A percentile compares a stretch with the other conserved stretches of the same genome.
phyloP scores from a whole-genome alignment of 78 protist species.

The Blattamonas nauphoetae region DNA sequence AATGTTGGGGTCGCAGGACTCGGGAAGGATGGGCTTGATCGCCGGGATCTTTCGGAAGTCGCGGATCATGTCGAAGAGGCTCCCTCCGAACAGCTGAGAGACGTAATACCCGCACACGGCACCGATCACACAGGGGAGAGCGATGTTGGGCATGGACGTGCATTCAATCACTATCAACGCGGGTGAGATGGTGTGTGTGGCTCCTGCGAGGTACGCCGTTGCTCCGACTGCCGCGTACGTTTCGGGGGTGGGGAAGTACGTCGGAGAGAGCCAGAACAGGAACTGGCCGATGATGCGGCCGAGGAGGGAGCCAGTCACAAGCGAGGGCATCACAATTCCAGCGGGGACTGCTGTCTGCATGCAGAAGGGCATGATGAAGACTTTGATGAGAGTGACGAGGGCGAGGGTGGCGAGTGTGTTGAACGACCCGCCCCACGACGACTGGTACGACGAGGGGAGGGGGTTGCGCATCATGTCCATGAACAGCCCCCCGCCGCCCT shows the following conservation, averaged over 20 bases:
- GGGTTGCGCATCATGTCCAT: not conserved
- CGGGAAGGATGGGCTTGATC: not conserved
- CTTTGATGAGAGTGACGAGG: not conserved
- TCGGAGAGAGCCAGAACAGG: not conserved
- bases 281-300: constrained; percentile 1
- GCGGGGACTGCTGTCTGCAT: not conserved
- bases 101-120: not conserved
- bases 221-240: not conserved
- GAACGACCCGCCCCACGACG: not conserved
- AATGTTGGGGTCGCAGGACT: not conserved
- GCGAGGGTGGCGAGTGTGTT: not conserved
- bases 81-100: not conserved
- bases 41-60: not conserved
- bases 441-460: not conserved
- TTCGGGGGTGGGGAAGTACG: not conserved
- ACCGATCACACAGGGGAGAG: not conserved
- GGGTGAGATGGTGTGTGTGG: constrained; percentile 13
- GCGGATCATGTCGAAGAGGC: not conserved
- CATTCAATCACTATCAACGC: not conserved
- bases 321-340: constrained; percentile 1
- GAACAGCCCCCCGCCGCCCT: not conserved
- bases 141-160: not conserved
- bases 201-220: not conserved
- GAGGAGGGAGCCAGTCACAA: constrained; percentile 2
- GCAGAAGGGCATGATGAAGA: not conserved